Percentiles rank a stretch among this genome's conserved stretches.
Evolutionary conservation across 306 rosid species (phyloP).

Genomic region (Ziziphus jujuba): DNA sequence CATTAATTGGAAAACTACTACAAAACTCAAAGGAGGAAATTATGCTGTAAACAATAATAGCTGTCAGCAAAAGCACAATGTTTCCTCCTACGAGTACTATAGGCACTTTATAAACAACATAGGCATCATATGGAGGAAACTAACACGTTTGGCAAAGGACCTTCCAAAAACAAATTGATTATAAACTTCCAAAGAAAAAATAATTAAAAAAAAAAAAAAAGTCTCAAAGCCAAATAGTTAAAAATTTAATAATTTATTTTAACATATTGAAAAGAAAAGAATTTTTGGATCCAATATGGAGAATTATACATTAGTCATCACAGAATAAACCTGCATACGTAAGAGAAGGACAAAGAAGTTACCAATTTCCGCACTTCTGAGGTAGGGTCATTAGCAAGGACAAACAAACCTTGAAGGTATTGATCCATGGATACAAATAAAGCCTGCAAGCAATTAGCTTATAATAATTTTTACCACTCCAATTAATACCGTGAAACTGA

Average conservation of each 20-base stretch:
- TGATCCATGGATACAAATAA: slow-evolving; percentile 75
- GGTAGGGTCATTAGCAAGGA: slow-evolving; percentile 73
- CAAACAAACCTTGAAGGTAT: slow-evolving; percentile 92
- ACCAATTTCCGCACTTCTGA: slow-evolving; percentile 96
- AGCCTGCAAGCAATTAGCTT: slow-evolving; percentile 51
- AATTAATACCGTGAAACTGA: slow-evolving; percentile 21
- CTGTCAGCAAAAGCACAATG: background rate
- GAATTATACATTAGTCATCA: background rate
- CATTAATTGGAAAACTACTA: background rate
- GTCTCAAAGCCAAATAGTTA: background rate
- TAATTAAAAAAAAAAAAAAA: no score
- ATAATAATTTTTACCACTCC: slow-evolving; percentile 20
- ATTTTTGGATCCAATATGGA: background rate
- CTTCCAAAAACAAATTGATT: no score
- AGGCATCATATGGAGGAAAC: no score
- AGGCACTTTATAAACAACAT: no score
- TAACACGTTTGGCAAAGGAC: no score
- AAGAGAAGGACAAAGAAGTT: slow-evolving; percentile 33
- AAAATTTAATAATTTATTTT: background rate
- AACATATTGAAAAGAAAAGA: background rate
- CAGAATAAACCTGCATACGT: slow-evolving; percentile 7
- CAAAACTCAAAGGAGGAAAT: background rate
- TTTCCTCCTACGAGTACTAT: background rate
- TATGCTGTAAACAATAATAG: background rate
- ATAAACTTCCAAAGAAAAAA: no score